Evolutionary conservation across 306 rosid genomes (phyloP), one percentile per base, ranked within the genome.

Genomic region (Prunus kanzakura): DNA sequence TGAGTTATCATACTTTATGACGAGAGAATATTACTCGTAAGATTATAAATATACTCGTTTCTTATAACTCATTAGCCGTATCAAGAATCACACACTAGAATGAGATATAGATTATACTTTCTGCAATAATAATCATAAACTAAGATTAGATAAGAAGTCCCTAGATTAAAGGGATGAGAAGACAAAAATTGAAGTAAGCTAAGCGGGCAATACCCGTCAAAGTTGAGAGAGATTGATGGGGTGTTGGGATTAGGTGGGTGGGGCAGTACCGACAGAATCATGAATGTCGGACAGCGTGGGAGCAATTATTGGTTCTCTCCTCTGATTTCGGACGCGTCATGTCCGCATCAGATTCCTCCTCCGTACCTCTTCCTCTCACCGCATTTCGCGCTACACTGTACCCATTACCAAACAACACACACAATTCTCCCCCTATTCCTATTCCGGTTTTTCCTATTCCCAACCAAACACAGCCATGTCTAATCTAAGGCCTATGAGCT

Each of bases 231-330:
- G 81, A 69, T 56, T 74, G 76, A 78, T 78, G 80, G 73, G 18
- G 13, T 1, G 69, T 11, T 8, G 32, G 49, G 81, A 38, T 14
- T 23, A 70, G 49, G 74, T 64, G 8, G 75, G 81, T 82, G 85
- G 87, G 85, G 51, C 78, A 81, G 75, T 32, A 29, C 85, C 80
- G 96, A 88, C 97, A 89, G 89, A 80, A 93, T 90, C 66, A 91
- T 91, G 82, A 79, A 77, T 90, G 98, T 93, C 93, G 90, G 93
- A 79, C 89, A 90, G 93, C 94, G 93, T 91, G 96, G 96, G 88
- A 51, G 87, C 90, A 93, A 88, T 91, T 64, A 91, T 93, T 93
- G 96, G 97, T 79, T 78, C 79, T 73, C 58, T 81, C 96, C 98
- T 88, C 92, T 91, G 93, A 93, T 91, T 89, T 91, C 89, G 96